These are phyloP conservation scores for Colletotrichum coccodes DNA, from an alignment of 2,329 filamentous ascomycete genomes.

Conservation along the genomic window DNA sequence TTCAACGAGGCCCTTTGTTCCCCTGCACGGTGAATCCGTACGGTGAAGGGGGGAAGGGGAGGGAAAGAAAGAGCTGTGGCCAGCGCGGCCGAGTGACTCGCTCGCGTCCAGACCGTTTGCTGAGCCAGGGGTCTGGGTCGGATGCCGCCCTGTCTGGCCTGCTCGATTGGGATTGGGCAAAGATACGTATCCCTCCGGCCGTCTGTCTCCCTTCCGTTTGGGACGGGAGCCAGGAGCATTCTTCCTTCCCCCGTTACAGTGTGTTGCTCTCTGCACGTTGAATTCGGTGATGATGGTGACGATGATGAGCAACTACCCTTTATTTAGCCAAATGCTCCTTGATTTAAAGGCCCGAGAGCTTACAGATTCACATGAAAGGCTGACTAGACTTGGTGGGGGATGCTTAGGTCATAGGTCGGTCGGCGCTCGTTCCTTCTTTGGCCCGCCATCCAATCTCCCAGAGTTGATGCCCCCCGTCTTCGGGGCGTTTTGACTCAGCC, in stretches of 20 bases:
- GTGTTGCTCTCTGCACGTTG: background rate
- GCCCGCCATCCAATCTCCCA: slow-evolving; percentile 30
- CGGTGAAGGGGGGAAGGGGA: background rate
- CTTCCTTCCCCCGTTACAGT: background rate
- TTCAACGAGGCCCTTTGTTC: slow-evolving; percentile 8
- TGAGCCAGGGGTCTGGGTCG: slow-evolving; percentile 19
- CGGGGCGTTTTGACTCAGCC: slow-evolving; percentile 14
- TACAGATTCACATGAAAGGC: background rate
- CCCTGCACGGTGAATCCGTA: background rate
- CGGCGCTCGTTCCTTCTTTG: slow-evolving; percentile 26
- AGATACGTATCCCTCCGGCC: background rate
- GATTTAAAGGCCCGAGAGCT: background rate
- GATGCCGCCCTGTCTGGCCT: background rate
- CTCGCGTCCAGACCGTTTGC: background rate
- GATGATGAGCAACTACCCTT: background rate
- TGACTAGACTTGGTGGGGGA: background rate
- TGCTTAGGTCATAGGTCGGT: background rate
- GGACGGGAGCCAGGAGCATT: background rate
- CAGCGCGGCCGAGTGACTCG: slow-evolving; percentile 1
- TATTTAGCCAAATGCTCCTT: background rate
- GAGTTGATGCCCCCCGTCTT: background rate
- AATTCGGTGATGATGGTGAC: background rate
- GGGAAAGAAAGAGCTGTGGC: background rate
- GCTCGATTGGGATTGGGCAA: background rate
- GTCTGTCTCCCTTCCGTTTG: background rate